Base-by-base conservation (phyloP, 2,329 filamentous ascomycete species). In the Taxawa tesnikishii region DNA sequence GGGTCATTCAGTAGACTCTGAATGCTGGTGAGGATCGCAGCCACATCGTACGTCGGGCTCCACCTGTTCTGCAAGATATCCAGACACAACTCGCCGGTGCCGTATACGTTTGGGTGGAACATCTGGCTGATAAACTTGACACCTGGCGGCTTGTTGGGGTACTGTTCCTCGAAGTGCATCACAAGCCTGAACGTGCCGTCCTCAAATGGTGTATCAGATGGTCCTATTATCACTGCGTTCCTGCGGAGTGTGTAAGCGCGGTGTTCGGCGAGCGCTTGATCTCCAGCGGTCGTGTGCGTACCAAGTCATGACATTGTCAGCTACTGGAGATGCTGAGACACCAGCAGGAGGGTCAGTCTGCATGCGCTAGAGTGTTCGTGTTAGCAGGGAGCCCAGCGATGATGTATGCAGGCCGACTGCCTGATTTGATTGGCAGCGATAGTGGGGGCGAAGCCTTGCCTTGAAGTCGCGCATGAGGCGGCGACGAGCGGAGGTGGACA, bases 381-480 rank as follows among this genome's bases (percentile, higher is more conserved):
- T 32, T 39, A 36, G 27, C 32, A 33, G 31, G 13, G 39, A 38
- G n/a, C n/a, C n/a, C n/a, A n/a, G n/a, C n/a, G n/a, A n/a, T n/a
- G n/a, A n/a, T n/a, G n/a, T n/a, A n/a, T n/a, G n/a, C n/a, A n/a
- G n/a, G n/a, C n/a, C n/a, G n/a, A 46, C 34, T 29, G 34, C 29
- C 31, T 32, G 19, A 26, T 19, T 12, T 21, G 17, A n/a, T 23
- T 5, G 15, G 28, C 14, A 2, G 28, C 15, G 24, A 26, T 18
- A 31, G 32, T 23, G 16, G 15, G 31, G 28, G 27, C 35, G 27
- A 13, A 26, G 30, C 16, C 73, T 38, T 58, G 92, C 85, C 81
- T 96, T 96, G 74, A 96, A 96, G 68, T 96, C 90, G 58, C 90
- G 83, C 90, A 98, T 96, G 59, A 98, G 69, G 55, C 90, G 84